Base-by-base conservation (phyloP, 2,329 filamentous ascomycete genomes). In the Hortaea werneckii region DNA sequence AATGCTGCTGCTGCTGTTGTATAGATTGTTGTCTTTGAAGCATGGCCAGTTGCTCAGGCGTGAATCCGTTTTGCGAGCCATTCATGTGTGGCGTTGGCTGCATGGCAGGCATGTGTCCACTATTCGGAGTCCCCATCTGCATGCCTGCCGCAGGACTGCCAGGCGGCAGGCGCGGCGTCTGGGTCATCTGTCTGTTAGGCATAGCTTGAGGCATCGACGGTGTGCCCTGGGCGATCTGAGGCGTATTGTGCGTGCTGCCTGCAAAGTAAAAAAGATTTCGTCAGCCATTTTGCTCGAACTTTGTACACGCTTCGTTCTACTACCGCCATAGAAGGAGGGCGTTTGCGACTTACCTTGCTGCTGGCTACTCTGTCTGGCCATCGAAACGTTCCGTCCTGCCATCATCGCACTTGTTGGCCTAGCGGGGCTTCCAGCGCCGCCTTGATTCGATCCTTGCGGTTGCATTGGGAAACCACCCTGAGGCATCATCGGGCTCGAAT, bases 381-480 rank as follows among this genome's bases (percentile, higher is more conserved):
- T 67, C 5, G 49, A 51, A 11, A 61, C 53, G 30, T 55, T 54
- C 8, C 56, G 42, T 64, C 58, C 41, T 60, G 60, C 32, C 53
- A 64, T 80, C 3, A 79, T 78, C 5, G 80, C 79, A 11, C 82
- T 85, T 0, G 80, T 69, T 11, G 83, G 80, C 39, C 82, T 72
- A 12, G 79, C 71, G 27, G 83, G 83, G 56, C 82, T 86, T 13
- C 65, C 66, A 43, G 72, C 78, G 13, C 20, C 20, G 20, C 79
- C 80, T 72, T 85, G 81, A 54, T 75, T 82, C 1, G 82, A 84
- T 41, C 78, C 79, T 32, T 75, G 73, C 50, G 82, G 20, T 20
- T 20, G 62, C 70, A 73, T 73, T 4, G 69, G 65, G 35, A 71
- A 70, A 26, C 70, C 67, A 35, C 65, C 67, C 52, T 62, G 57